phyloP scores from a whole-genome alignment of 1,139 yeast genomes.

The Zhuliangozyma blackwelliae region DNA sequence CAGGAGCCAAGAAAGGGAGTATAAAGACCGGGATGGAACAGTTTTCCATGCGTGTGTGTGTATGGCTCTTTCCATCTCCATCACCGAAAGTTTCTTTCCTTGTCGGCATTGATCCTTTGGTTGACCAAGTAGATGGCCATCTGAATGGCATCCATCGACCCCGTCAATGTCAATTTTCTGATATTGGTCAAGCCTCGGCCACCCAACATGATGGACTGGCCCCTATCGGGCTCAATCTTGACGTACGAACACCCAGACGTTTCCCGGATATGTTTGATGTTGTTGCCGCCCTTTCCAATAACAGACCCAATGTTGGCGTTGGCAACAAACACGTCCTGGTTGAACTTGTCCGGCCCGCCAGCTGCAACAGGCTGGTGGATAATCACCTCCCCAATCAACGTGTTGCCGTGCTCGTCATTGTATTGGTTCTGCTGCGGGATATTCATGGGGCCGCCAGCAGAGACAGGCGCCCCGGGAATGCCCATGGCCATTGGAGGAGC shows the following conservation, averaged over 20 bases:
- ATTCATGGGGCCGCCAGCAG: not conserved
- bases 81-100: conserved; percentile 33
- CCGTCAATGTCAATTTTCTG: conserved; percentile 67
- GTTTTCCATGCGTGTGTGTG: no score
- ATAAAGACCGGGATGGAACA: no score
- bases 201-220: conserved; percentile 44
- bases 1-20: no score
- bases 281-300: conserved; percentile 84
- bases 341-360: conserved; percentile 41
- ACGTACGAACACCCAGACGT: conserved; percentile 72
- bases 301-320: conserved; percentile 78
- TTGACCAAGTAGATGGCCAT: conserved; percentile 76
- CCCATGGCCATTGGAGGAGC: conserved; percentile 7
- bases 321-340: conserved; percentile 73
- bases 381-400: conserved; percentile 42
- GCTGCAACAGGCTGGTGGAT: conserved; percentile 39
- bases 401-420: conserved; percentile 47
- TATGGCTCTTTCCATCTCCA: no score
- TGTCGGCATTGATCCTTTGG: conserved; percentile 67
- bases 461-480: not conserved
- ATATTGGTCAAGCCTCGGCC: conserved; percentile 55
- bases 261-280: conserved; percentile 74
- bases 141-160: conserved; percentile 65
- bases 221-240: conserved; percentile 54
- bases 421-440: conserved; percentile 23